Percentiles rank a stretch among this genome's conserved stretches.
Evolutionary conservation across 1,284 basidiomycete species (phyloP).

Genomic region (Polyporus tsugae): DNA sequence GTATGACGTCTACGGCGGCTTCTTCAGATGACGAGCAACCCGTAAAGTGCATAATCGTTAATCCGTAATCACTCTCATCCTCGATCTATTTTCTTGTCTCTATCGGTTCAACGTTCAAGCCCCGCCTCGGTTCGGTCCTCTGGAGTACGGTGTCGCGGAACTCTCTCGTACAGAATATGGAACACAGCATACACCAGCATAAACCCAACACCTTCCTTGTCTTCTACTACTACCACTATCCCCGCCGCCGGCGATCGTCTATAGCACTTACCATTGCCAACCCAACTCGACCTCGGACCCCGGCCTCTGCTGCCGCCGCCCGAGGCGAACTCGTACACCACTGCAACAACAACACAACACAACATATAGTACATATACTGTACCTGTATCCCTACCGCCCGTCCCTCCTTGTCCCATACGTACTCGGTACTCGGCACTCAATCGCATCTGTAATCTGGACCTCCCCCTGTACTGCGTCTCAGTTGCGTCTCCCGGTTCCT

Average conservation of each 20-base stretch:
- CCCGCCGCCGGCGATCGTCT: neutral
- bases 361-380: slow-evolving; percentile 17
- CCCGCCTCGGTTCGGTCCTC: neutral
- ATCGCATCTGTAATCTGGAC: slow-evolving; percentile 5
- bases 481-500: too few relatives aligned
- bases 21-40: slow-evolving; percentile 25
- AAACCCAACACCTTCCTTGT: slow-evolving; percentile 19
- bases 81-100: slow-evolving; percentile 2
- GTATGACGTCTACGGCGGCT: neutral
- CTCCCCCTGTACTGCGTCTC: neutral
- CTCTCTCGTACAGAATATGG: slow-evolving; percentile 8
- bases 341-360: slow-evolving; percentile 5
- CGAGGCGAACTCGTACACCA: slow-evolving; percentile 2
- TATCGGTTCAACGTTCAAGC: neutral
- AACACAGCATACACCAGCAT: neutral
- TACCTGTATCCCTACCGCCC: slow-evolving; percentile 21
- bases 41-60: slow-evolving; percentile 32
- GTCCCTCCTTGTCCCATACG: slow-evolving; percentile 6
- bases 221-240: neutral
- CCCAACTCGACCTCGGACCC: slow-evolving; percentile 1
- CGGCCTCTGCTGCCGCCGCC: neutral
- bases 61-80: slow-evolving; percentile 19
- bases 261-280: neutral
- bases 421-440: neutral
- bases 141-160: neutral